Evolutionary conservation across 2,329 filamentous ascomycete species (phyloP).

Genomic region (Colletotrichum sp.): DNA sequence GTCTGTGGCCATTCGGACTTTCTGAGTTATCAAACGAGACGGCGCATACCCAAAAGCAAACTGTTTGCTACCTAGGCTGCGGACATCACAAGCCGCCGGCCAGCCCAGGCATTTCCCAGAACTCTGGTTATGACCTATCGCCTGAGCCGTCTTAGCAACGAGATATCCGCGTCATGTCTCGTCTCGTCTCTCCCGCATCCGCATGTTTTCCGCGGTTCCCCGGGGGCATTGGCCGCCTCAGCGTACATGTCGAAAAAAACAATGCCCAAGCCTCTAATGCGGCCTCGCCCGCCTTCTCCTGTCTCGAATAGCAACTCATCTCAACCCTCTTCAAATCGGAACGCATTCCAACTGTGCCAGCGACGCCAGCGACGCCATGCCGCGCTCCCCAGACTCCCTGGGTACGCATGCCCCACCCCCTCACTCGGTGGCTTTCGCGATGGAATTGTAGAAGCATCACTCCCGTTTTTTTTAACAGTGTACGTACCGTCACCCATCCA

Average conservation of each 20-base stretch:
- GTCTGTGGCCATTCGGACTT: neutral
- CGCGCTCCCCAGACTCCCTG: neutral
- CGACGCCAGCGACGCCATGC: constrained; percentile 4
- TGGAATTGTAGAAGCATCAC: neutral
- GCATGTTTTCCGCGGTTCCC: constrained; percentile 12
- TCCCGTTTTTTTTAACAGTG: neutral
- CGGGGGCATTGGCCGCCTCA: constrained; percentile 8
- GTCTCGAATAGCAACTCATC: constrained; percentile 15
- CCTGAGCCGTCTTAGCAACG: neutral
- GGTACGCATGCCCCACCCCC: neutral
- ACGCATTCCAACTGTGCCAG: neutral
- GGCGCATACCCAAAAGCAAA: neutral
- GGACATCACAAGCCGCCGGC: neutral
- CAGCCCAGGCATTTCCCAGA: neutral
- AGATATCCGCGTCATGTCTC: constrained; percentile 18
- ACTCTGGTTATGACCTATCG: neutral
- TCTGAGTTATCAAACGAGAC: neutral
- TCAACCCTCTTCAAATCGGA: constrained; percentile 20
- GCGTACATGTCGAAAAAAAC: neutral
- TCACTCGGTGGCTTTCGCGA: constrained; percentile 5
- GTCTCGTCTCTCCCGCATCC: constrained; percentile 14
- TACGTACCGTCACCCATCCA: constrained; percentile 6
- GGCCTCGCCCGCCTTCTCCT: constrained; percentile 9
- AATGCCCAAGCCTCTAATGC: constrained; percentile 5
- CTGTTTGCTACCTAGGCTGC: neutral